Base-by-base conservation (phyloP, 805 yeast species). In the Starmerella floricola region DNA sequence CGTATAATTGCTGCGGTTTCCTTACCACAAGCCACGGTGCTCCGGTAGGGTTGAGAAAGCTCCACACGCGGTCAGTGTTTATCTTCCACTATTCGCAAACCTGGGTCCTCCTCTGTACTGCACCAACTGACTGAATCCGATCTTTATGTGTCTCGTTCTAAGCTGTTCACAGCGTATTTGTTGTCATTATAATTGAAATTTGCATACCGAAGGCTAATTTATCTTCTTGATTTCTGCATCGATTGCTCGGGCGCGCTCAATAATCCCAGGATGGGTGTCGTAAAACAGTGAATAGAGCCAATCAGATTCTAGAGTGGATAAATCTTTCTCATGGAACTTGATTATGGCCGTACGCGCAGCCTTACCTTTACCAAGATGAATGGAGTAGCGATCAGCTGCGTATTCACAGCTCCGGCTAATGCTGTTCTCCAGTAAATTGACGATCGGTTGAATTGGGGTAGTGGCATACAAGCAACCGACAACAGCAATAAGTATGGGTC, bases 311-410 rank as follows among this genome's bases (percentile, higher is more conserved):
- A 85, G 71, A 15, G 87, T 73, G 44, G 83, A 70, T 58, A 91
- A 72, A 62, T 91, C 88, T 57, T 84, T 82, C 54, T 76, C 75
- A 56, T 79, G 81, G 48, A 91, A 64, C 49, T 72, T 76, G 57
- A 84, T 78, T 57, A 91, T 71, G 2, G 94, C 78, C 41, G 66
- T 66, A 40, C 79, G 73, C 58, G 91, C 72, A 39, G 76, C 76
- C 27, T 71, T 66, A 8, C 81, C 69, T 58, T 77, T 78, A 18
- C 94, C 94, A 52, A 76, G 72, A 37, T 71, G 66, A 42, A 76
- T 77, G 15, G 97, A 95, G 59, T 72, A 86, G 47, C 70, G 76
- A 61, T 88, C 96, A 17, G 97, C 96, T 64, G 88, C 83, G 57
- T 78, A 88, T 65, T 88, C 97, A 54, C 80, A 80, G 53, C 76